Percentiles rank a stretch among this genome's conserved stretches.
phyloP scores from a whole-genome alignment of 169 alveolate genomes.

The Babesia ovis region DNA sequence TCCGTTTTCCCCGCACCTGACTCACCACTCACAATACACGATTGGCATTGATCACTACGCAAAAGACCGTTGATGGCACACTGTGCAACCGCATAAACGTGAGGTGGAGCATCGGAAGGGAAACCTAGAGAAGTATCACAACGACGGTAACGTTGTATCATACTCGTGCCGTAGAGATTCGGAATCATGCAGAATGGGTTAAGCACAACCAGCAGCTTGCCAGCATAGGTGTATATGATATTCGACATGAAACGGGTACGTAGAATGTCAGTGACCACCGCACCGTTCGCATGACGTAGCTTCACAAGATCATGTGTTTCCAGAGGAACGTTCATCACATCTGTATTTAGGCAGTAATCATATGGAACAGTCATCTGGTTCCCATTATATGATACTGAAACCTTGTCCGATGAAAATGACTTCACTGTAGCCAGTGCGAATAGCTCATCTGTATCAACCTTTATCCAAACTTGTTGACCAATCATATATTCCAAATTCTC shows the following conservation, averaged over 20 bases:
- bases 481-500: constrained; percentile 53
- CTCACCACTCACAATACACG: constrained; percentile 99
- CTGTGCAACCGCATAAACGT: constrained; percentile 85
- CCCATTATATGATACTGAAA: constrained; percentile 50
- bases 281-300: constrained; percentile 69
- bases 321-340: constrained; percentile 38
- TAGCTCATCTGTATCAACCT: constrained; percentile 57
- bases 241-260: constrained; percentile 41
- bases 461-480: constrained; percentile 62
- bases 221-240: constrained; percentile 78
- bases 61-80: constrained; percentile 80
- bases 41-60: constrained; percentile 81
- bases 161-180: constrained; percentile 72
- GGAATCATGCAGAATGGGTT: constrained; percentile 81
- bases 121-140: constrained; percentile 78
- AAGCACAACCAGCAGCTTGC: constrained; percentile 80
- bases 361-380: constrained; percentile 26
- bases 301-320: constrained; percentile 53
- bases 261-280: constrained; percentile 62
- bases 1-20: constrained; percentile 99
- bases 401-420: constrained; percentile 40
- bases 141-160: constrained; percentile 69
- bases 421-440: constrained; percentile 58
- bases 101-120: constrained; percentile 83
- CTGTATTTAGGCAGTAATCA: constrained; percentile 53